Evolutionary conservation across 2,329 filamentous ascomycete genomes (phyloP), one percentile per base, ranked within the genome.

Genomic region (Aureobasidium sp.): DNA sequence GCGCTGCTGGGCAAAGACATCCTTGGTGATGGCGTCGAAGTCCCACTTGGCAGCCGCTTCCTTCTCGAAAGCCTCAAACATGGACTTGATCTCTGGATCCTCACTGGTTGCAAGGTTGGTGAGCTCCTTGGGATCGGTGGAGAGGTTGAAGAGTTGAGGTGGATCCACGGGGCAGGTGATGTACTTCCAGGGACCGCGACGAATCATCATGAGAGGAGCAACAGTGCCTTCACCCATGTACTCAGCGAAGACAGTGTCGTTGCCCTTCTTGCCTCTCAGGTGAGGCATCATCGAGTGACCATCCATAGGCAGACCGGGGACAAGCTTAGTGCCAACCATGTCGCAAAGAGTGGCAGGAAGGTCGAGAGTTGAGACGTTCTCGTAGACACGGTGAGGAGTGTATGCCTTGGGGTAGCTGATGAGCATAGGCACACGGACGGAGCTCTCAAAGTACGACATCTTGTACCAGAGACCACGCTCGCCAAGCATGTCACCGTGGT

Each of bases 371-470:
- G 91, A 96, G 13, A 97, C 92, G 66, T 92, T 95, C 74, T 93
- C 81, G 21, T 82, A 81, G 32, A 97, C 88, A 37, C 85, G 87
- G 77, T 86, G 90, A 36, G 91, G 86, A 14, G 80, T 73, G 74
- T 93, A 96, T 64, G 81, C 82, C 68, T 85, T 81, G 30, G 92
- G 92, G 69, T 92, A 85, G 74, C 91, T 87, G 72, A 96, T 82
- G 66, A 97, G 80, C 72, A 97, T 86, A 1, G 92, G 92, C 27
- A 97, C 92, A 32, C 92, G 88, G 49, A 91, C 90, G 13, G 91
- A 96, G 44, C 87, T 87, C 81, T 97, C 92, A 69, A 91, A 96
- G 82, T 94, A 97, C 71, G 85, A 91, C 92, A 97, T 97, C 82
- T 97, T 97, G 80, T 96, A 92, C 92, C 92, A 97, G 50, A 97